Evolutionary conservation across 106 monocot species (phyloP).

Genomic region (Dendrobium chrysotoxum): DNA sequence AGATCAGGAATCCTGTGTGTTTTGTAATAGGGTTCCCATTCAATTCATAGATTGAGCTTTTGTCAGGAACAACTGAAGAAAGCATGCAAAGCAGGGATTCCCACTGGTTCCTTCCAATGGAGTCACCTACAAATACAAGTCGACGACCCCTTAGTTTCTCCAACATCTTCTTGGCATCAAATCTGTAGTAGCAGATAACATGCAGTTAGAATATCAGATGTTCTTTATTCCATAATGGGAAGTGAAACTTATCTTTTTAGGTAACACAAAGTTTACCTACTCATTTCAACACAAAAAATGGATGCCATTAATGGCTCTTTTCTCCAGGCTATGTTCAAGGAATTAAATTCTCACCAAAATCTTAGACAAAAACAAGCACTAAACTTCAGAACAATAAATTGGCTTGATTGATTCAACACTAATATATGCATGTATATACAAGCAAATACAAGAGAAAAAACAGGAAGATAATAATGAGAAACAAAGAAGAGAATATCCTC

Average conservation of each 20-base stretch:
- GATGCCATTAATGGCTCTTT: background rate
- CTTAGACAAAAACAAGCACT: background rate
- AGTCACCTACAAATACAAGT: conserved; percentile 30
- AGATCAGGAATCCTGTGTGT: conserved; percentile 25
- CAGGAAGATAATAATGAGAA: background rate
- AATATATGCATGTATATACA: background rate
- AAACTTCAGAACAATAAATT: background rate
- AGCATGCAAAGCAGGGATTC: conserved; percentile 37
- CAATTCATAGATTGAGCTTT: conserved; percentile 21
- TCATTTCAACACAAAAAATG: background rate
- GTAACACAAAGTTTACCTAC: background rate
- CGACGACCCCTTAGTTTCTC: conserved; percentile 19
- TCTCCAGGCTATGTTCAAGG: background rate
- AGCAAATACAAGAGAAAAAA: background rate
- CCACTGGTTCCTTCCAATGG: conserved; percentile 40
- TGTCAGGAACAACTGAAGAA: conserved; percentile 16
- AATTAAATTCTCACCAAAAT: background rate
- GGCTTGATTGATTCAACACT: background rate
- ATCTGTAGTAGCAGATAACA: conserved; percentile 5
- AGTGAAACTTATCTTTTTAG: background rate
- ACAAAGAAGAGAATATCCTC: background rate
- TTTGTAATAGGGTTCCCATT: conserved; percentile 30
- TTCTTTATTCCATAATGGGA: background rate
- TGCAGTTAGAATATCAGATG: background rate
- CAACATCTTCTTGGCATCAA: conserved; percentile 30